phyloP scores from a whole-genome alignment of 345 rosid species.

The Dipteronia dyeriana region DNA sequence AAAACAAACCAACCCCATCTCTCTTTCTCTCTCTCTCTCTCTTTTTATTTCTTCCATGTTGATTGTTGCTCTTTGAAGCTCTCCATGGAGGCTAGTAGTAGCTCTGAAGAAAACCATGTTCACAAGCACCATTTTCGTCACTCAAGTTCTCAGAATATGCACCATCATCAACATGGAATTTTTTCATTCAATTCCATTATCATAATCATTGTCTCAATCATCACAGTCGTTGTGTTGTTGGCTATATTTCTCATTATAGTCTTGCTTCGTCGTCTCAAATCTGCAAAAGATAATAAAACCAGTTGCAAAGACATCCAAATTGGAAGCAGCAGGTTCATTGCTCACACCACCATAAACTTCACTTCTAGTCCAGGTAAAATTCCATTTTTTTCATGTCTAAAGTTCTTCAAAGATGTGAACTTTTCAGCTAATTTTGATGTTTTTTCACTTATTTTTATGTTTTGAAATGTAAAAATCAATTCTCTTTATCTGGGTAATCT shows the following conservation, averaged over 20 bases:
- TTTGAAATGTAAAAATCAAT: neutral
- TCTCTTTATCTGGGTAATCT: conserved; percentile 10
- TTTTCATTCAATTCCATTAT: conserved; percentile 50
- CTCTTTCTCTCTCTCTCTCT: neutral
- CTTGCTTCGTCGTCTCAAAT: conserved; percentile 51
- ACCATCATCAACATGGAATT: conserved; percentile 21
- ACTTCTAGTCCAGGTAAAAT: conserved; percentile 74
- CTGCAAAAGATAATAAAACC: conserved; percentile 30
- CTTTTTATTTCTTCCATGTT: conserved; percentile 12
- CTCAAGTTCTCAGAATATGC: conserved; percentile 15
- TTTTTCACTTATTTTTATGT: neutral
- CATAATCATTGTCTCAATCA: conserved; percentile 40
- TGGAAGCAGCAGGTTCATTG: conserved; percentile 30
- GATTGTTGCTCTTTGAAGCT: conserved; percentile 15
- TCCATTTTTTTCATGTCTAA: neutral
- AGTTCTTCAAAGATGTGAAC: too few relatives aligned
- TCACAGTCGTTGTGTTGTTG: conserved; percentile 43
- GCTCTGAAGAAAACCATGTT: conserved; percentile 24
- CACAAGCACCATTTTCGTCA: conserved; percentile 24
- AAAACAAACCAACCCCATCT: neutral
- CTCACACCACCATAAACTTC: conserved; percentile 46
- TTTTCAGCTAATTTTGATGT: neutral
- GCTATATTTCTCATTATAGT: conserved; percentile 42
- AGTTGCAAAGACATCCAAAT: conserved; percentile 35
- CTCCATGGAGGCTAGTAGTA: conserved; percentile 37